Conservation (phyloP, 2,329 filamentous ascomycete genomes). For the Reticulascus tulasneorum region DNA sequence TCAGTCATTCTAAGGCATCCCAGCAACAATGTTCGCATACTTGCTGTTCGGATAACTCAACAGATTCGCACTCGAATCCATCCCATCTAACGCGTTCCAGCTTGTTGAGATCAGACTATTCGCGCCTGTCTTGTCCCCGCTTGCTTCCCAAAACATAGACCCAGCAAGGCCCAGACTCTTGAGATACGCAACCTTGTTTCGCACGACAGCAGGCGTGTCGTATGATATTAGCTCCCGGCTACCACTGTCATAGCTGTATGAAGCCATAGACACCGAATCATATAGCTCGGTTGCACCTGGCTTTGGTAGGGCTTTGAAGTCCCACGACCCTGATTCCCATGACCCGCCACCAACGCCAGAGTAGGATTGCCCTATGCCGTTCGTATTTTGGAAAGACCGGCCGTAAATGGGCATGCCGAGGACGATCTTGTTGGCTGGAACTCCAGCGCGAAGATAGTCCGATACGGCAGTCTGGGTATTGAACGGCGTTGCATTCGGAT, state of each 20-base stretch:
- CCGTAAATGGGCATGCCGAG: constrained; percentile 81
- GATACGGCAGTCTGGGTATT: constrained; percentile 61
- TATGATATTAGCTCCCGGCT: constrained; percentile 67
- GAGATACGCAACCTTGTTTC: constrained; percentile 63
- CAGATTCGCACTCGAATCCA: constrained; percentile 45
- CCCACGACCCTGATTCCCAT: constrained; percentile 74
- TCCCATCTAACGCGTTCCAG: constrained; percentile 31
- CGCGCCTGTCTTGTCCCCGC: constrained; percentile 57
- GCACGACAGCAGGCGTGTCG: constrained; percentile 58
- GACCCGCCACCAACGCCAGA: constrained; percentile 61
- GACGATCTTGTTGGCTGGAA: constrained; percentile 63
- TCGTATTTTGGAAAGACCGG: constrained; percentile 57
- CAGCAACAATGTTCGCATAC: constrained; percentile 50
- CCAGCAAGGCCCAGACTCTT: constrained; percentile 61
- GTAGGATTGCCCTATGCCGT: constrained; percentile 63
- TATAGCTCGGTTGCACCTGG: constrained; percentile 53
- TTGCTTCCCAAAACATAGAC: constrained; percentile 84
- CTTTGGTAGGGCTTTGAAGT: constrained; percentile 73
- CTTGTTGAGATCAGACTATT: constrained; percentile 57
- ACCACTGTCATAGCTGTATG: constrained; percentile 64
- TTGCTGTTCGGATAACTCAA: constrained; percentile 49
- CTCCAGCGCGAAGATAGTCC: constrained; percentile 60
- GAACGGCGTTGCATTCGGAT: constrained; percentile 62
- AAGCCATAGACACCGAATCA: constrained; percentile 56
- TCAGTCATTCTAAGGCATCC: too few relatives aligned